phyloP scores from a whole-genome alignment of 495 filamentous ascomycete species.

The Articulospora tetracladia region DNA sequence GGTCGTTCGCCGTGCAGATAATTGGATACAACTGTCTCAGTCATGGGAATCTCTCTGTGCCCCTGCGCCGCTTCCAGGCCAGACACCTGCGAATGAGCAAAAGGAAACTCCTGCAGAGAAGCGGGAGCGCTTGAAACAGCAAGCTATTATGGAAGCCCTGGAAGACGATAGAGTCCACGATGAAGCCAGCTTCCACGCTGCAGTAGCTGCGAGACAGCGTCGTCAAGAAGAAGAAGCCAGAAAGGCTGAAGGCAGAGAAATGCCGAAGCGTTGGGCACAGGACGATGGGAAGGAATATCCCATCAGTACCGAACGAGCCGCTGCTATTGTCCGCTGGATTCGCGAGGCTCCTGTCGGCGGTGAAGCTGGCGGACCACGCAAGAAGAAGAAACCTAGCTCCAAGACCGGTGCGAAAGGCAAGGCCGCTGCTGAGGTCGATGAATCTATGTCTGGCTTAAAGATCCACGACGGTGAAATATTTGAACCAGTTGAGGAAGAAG shows the following conservation, averaged over 20 bases:
- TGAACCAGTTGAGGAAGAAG: slow-evolving; percentile 25
- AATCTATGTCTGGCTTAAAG: slow-evolving; percentile 9
- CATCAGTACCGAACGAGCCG: slow-evolving; percentile 63
- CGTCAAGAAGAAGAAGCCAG: slow-evolving; percentile 47
- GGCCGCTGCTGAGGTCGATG: slow-evolving; percentile 7
- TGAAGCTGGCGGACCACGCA: slow-evolving; percentile 27
- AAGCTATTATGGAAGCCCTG: slow-evolving; percentile 60
- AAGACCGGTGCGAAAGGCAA: slow-evolving; percentile 12
- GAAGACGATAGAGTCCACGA: slow-evolving; percentile 62
- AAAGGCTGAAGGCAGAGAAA: slow-evolving; percentile 28
- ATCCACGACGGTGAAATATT: slow-evolving; percentile 16
- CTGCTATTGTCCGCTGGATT: slow-evolving; percentile 65
- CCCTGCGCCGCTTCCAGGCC: slow-evolving; percentile 55
- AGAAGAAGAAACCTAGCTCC: slow-evolving; percentile 31
- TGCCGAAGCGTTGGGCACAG: slow-evolving; percentile 58
- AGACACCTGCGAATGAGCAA: slow-evolving; percentile 22
- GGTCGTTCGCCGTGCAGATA: slow-evolving; percentile 57
- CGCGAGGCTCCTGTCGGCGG: slow-evolving; percentile 50
- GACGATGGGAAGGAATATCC: slow-evolving; percentile 65
- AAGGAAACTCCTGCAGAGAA: slow-evolving; percentile 45
- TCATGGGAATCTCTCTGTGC: slow-evolving; percentile 70
- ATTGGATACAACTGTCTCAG: slow-evolving; percentile 58
- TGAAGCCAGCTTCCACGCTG: slow-evolving; percentile 57
- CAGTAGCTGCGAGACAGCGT: slow-evolving; percentile 55
- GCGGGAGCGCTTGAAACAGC: slow-evolving; percentile 55